Evolutionary conservation across 306 rosid genomes (phyloP).

Genomic region (Fagus crenata): DNA sequence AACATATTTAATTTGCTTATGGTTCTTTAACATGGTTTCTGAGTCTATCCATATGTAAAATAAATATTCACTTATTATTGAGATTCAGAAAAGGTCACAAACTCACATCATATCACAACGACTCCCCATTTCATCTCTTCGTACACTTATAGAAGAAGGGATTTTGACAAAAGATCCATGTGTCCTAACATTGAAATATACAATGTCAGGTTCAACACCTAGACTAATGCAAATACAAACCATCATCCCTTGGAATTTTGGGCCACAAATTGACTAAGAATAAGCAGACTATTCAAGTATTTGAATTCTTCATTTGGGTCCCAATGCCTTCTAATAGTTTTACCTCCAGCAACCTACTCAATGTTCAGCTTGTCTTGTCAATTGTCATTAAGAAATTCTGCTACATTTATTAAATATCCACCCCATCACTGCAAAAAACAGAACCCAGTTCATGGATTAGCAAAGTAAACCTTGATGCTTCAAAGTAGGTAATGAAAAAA

Average conservation of each 20-base stretch:
- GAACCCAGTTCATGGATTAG: neutral
- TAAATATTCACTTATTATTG: neutral
- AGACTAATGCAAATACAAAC: neutral
- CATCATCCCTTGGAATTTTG: neutral
- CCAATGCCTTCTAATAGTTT: neutral
- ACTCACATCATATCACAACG: neutral
- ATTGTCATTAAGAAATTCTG: neutral
- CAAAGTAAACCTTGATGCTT: neutral
- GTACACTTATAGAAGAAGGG: neutral
- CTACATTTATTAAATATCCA: neutral
- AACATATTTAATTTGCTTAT: neutral
- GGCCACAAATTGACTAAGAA: neutral
- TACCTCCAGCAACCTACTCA: neutral
- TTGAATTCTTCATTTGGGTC: neutral
- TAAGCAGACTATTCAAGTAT: neutral
- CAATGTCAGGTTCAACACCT: neutral
- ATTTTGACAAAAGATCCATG: neutral
- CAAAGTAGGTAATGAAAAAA: neutral
- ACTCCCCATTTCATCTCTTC: neutral
- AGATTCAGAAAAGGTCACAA: neutral
- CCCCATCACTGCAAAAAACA: constrained; percentile 17
- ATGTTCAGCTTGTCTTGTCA: neutral
- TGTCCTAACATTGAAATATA: neutral
- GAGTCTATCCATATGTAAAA: neutral
- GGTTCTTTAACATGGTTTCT: neutral